Evolutionary conservation across 352 stramenopile genomes (phyloP).

Genomic region (Pythium grandisporangium): DNA sequence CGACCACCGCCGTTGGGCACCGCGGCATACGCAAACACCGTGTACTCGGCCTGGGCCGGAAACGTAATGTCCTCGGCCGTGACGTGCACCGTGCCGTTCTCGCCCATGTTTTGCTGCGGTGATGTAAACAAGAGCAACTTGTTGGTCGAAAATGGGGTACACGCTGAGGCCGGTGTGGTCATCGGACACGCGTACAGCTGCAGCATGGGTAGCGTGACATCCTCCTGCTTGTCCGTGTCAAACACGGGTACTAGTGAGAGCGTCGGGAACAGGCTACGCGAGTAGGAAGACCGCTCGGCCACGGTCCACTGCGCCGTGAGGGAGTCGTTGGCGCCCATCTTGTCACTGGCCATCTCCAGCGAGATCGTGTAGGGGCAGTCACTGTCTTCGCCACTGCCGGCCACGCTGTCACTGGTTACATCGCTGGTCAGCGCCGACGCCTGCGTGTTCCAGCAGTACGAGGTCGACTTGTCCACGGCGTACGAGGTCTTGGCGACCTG

Average conservation of each 20-base stretch:
- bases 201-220: conserved; percentile 26
- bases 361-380: conserved; percentile 36
- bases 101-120: conserved; percentile 21
- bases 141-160: conserved; percentile 29
- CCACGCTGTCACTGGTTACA: conserved; percentile 19
- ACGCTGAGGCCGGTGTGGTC: conserved; percentile 12
- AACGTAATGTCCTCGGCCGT: conserved; percentile 20
- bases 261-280: conserved; percentile 6
- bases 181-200: conserved; percentile 36
- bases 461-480: conserved; percentile 13
- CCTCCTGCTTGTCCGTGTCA: conserved; percentile 14
- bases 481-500: conserved; percentile 17
- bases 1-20: conserved; percentile 33
- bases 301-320: conserved; percentile 24
- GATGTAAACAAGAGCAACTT: conserved; percentile 22
- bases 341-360: conserved; percentile 17
- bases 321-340: conserved; percentile 7
- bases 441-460: conserved; percentile 41
- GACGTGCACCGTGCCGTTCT: conserved; percentile 12
- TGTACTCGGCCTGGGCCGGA: conserved; percentile 28
- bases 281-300: conserved; percentile 8
- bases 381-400: conserved; percentile 16
- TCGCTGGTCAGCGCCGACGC: conserved; percentile 10
- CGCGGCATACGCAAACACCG: conserved; percentile 29
- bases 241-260: conserved; percentile 27